These are phyloP conservation scores for Wickerhamiella kazuoi DNA, from an alignment of 805 yeast species.

Conservation along the genomic window DNA sequence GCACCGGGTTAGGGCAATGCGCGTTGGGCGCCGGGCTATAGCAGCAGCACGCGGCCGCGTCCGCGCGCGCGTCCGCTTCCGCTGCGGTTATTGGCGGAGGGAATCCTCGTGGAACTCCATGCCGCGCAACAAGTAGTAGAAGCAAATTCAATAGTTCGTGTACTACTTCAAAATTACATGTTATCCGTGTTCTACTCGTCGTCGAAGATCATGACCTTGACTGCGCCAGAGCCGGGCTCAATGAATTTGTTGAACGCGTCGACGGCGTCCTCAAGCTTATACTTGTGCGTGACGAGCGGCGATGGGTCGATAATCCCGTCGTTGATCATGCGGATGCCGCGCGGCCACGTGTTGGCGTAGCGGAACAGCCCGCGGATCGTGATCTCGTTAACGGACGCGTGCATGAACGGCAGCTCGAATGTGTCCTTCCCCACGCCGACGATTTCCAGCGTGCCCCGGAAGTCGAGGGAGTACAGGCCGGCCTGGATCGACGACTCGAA, in stretches of 20 bases:
- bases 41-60: no score
- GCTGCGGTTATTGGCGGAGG: no score
- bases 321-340: slow-evolving; percentile 32
- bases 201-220: slow-evolving; percentile 32
- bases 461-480: slow-evolving; percentile 29
- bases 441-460: slow-evolving; percentile 30
- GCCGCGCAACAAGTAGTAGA: no score
- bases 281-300: slow-evolving; percentile 33
- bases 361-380: slow-evolving; percentile 35
- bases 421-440: slow-evolving; percentile 36
- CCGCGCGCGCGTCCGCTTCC: no score
- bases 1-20: no score
- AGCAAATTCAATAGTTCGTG: no score
- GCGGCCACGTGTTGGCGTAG: slow-evolving; percentile 40
- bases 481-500: slow-evolving; percentile 32
- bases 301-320: slow-evolving; percentile 29
- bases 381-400: slow-evolving; percentile 34
- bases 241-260: slow-evolving; percentile 28
- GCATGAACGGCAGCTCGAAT: slow-evolving; percentile 38
- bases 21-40: no score
- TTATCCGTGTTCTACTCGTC: slow-evolving; percentile 11
- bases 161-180: no score
- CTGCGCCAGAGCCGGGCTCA: slow-evolving; percentile 29
- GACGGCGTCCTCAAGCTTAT: slow-evolving; percentile 29
- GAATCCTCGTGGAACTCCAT: no score